Evolutionary conservation across 1,139 yeast species (phyloP).

Genomic region (Geotrichum candidum): DNA sequence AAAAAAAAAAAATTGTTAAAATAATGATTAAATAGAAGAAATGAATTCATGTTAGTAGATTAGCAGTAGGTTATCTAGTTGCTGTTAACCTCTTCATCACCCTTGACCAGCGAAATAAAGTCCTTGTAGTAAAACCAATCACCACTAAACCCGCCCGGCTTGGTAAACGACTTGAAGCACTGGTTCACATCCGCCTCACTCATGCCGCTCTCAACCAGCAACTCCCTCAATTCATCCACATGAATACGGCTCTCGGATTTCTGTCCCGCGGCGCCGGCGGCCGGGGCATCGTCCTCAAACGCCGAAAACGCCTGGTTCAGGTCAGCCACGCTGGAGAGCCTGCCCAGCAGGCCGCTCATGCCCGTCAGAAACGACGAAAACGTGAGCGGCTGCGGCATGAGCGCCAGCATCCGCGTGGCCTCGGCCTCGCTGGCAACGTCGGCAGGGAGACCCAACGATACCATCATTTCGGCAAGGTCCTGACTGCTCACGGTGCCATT

Average conservation of each 20-base stretch:
- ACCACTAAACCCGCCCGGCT: slow-evolving; percentile 49
- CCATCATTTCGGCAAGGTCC: slow-evolving; percentile 56
- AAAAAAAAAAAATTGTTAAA: background rate
- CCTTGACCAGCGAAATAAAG: slow-evolving; percentile 22
- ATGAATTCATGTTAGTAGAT: background rate
- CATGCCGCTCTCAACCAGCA: slow-evolving; percentile 47
- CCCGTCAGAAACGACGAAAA: slow-evolving; percentile 67
- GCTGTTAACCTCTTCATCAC: background rate
- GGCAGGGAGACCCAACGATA: slow-evolving; percentile 43
- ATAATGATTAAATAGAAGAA: background rate
- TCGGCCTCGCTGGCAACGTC: slow-evolving; percentile 38
- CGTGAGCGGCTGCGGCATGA: slow-evolving; percentile 55
- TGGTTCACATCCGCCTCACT: slow-evolving; percentile 46
- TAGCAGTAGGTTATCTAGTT: background rate
- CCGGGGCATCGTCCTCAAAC: slow-evolving; percentile 40
- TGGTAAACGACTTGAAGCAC: slow-evolving; percentile 49
- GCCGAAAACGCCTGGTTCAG: slow-evolving; percentile 57
- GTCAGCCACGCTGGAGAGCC: slow-evolving; percentile 56
- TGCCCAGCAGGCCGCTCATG: slow-evolving; percentile 55
- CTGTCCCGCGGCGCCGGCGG: background rate
- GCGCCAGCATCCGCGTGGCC: slow-evolving; percentile 40
- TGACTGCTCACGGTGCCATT: slow-evolving; percentile 58
- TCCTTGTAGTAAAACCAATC: slow-evolving; percentile 56
- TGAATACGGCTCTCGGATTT: slow-evolving; percentile 38
- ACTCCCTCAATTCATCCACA: slow-evolving; percentile 46